Evolutionary conservation across 139 green algal species (phyloP).

Genomic region (Pseudopediastrum boryanum): DNA sequence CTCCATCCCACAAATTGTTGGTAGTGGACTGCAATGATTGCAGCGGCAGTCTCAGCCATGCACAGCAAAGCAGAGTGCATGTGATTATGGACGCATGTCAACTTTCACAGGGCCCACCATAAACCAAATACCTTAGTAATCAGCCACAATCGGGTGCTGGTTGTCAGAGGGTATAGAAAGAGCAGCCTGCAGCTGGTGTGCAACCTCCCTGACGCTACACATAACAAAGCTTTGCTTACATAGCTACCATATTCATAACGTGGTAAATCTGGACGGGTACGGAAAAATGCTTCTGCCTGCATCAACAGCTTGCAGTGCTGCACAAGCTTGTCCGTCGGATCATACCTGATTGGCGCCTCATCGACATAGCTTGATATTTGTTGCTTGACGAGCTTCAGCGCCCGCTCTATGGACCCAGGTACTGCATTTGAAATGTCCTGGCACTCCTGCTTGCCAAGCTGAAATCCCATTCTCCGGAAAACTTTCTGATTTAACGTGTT

Average conservation of each 20-base stretch:
- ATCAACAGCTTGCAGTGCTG: neutral
- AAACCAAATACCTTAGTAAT: no score
- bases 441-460: conserved; percentile 49
- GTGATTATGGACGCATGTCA: no score
- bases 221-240: no score
- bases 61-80: no score
- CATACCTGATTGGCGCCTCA: neutral
- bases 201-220: no score
- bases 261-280: neutral
- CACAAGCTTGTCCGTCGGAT: neutral
- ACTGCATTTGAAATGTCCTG: conserved; percentile 7
- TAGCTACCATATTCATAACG: neutral
- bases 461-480: conserved; percentile 81
- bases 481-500: conserved; percentile 90
- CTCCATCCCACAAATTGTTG: no score
- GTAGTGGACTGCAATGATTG: no score
- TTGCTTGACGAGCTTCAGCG: conserved; percentile 82
- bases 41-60: no score
- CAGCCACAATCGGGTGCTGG: no score
- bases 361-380: conserved; percentile 60
- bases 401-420: conserved; percentile 74
- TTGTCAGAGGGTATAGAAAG: no score
- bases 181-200: no score
- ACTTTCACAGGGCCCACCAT: no score
- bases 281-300: neutral